Base-by-base conservation (phyloP, 2,329 filamentous ascomycete genomes). In the Leptographium flavum region DNA sequence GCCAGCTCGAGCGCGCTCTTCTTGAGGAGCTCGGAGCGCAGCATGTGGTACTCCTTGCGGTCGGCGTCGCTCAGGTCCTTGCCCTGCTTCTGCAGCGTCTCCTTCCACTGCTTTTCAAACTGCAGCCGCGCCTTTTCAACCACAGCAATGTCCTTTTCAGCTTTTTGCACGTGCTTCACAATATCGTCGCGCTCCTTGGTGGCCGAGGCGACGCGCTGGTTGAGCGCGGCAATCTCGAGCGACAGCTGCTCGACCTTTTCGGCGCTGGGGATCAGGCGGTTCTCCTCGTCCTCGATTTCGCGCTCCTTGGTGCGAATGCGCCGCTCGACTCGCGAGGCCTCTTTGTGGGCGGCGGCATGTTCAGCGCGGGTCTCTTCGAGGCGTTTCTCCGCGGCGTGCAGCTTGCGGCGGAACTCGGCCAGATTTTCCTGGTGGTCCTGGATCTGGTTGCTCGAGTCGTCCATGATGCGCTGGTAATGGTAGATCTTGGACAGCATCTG, bases 401-500 rank as follows among this genome's bases (percentile, higher is more conserved):
- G 81, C 31, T 86, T 87, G 40, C 92, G 84, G 43, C 84, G 81
- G 58, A 87, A 84, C 61, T 96, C 90, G 60, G 94, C 94, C 19
- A 98, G 70, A 54, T 96, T 88, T 57, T 94, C 87, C 56, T 96
- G 88, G 55, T 95, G 87, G 54, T 85, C 87, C 56, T 90, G 82
- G 47, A 98, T 98, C 56, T 92, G 81, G 38, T 79, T 79, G 53
- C 83, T 88, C 22, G 92, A 94, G 54, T 90, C 83, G 54, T 95
- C 86, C 69, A 98, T 95, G 27, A 87, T 76, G 47, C 81, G 83
- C 61, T 98, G 90, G 60, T 94, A 93, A 58, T 94, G 87, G 60
- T 87, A 96, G 2, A 98, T 71, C 64, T 95, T 96, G 90, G 90
- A 98, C 14, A 98, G 68, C 30, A 93, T 88, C 53, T 96, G 90